These are phyloP conservation scores for Phyllosticta citriasiana DNA, from an alignment of 2,329 filamentous ascomycete genomes.

Conservation along the genomic window DNA sequence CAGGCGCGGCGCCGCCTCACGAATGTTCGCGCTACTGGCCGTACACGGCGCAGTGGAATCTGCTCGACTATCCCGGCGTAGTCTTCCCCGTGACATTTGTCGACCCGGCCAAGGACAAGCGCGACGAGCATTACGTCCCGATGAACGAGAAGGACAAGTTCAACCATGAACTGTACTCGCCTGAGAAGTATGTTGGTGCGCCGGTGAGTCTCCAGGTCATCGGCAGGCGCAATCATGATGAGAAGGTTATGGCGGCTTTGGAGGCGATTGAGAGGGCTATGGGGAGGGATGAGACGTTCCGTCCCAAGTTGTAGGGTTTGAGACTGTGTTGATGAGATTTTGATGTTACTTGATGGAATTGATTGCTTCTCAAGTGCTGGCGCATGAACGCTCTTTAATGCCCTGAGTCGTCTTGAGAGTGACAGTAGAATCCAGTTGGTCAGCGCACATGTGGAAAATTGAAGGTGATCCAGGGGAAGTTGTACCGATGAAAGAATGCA, in stretches of 20 bases:
- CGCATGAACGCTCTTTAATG: too few relatives aligned
- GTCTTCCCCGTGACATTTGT: constrained; percentile 42
- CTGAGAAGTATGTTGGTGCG: constrained; percentile 38
- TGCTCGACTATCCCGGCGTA: constrained; percentile 55
- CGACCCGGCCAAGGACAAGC: background rate
- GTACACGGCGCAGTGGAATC: constrained; percentile 58
- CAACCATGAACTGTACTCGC: constrained; percentile 23
- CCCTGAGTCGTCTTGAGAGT: too few relatives aligned
- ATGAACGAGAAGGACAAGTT: constrained; percentile 36
- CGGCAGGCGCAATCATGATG: constrained; percentile 43
- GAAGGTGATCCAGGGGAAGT: too few relatives aligned
- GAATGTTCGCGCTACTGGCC: constrained; percentile 49
- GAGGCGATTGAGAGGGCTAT: constrained; percentile 14
- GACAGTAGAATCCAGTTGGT: too few relatives aligned
- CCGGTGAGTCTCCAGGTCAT: constrained; percentile 46
- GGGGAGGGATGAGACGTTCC: background rate
- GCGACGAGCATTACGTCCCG: constrained; percentile 9
- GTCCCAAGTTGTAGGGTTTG: background rate
- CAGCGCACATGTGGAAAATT: too few relatives aligned
- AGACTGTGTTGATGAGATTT: too few relatives aligned
- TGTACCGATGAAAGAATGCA: too few relatives aligned
- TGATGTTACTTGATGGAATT: too few relatives aligned
- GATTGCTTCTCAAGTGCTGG: too few relatives aligned
- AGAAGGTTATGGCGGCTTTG: constrained; percentile 38
- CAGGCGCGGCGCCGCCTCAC: constrained; percentile 29